These are phyloP conservation scores for Ophiostoma triangulosporum DNA, from an alignment of 2,329 filamentous ascomycete genomes.

Conservation along the genomic window DNA sequence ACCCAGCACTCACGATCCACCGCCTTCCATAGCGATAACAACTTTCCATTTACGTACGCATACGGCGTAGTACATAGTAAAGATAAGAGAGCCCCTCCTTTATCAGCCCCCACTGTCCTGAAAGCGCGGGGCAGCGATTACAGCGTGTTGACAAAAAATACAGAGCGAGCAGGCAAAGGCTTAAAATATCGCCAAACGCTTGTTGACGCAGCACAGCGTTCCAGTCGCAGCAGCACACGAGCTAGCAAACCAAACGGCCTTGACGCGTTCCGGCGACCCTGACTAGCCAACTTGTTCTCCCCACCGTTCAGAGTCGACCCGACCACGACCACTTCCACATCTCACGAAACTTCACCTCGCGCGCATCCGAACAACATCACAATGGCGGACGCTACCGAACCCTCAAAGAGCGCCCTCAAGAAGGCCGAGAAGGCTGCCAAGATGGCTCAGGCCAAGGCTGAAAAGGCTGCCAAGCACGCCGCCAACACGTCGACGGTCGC, in stretches of 20 bases:
- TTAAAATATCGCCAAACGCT: not conserved
- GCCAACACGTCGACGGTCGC: constrained; percentile 33
- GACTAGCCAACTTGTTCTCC: not conserved
- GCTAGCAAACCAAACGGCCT: not conserved
- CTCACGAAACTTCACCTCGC: not conserved
- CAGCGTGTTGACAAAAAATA: not conserved
- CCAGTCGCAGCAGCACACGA: not conserved
- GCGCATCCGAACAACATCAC: not conserved
- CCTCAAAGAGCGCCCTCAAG: constrained; percentile 51
- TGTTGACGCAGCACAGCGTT: no score
- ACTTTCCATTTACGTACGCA: not conserved
- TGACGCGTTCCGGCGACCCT: not conserved
- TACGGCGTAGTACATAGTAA: not conserved
- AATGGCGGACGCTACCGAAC: constrained; percentile 18
- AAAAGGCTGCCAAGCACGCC: constrained; percentile 40
- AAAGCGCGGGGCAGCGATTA: not conserved
- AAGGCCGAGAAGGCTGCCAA: constrained; percentile 54
- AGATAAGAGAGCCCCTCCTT: not conserved
- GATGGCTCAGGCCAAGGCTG: constrained; percentile 47
- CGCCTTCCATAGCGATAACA: no score
- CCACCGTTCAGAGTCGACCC: no score
- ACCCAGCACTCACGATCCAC: not conserved
- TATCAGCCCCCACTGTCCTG: not conserved
- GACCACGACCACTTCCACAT: not conserved
- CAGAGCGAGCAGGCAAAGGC: not conserved